A percentile compares a stretch with the other conserved stretches of the same genome.
These are phyloP conservation scores for Cicer yamashitae DNA, from an alignment of 306 rosid species.

Conservation along the genomic window DNA sequence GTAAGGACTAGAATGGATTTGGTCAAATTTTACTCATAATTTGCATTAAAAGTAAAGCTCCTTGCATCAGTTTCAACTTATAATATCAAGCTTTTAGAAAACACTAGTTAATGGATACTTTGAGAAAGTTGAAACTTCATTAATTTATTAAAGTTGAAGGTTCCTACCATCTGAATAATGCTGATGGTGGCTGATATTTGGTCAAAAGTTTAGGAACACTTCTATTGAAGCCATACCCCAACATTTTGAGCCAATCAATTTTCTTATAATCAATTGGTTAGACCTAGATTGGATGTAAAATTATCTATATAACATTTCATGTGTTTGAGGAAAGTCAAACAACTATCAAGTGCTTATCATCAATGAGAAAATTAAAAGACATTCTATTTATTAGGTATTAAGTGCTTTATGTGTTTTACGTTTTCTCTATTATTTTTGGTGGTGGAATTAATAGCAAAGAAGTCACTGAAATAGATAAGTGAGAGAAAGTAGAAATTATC, in stretches of 20 bases:
- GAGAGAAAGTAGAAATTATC: too few relatives aligned
- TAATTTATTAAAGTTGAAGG: not conserved
- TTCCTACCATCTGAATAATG: not conserved
- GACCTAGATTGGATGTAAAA: constrained; percentile 3
- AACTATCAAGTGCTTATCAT: not conserved
- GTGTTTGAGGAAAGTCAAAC: not conserved
- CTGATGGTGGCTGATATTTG: not conserved
- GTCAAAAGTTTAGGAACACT: not conserved
- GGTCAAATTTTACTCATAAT: not conserved
- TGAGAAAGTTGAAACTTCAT: not conserved
- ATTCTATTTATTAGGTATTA: not conserved
- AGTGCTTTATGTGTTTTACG: not conserved
- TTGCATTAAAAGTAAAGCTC: constrained; percentile 4
- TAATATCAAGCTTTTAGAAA: constrained; percentile 16
- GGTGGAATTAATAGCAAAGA: constrained; percentile 88
- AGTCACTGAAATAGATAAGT: constrained; percentile 83
- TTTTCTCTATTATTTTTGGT: constrained; percentile 60
- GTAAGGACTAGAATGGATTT: not conserved
- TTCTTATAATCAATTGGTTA: not conserved
- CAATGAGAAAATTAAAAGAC: constrained; percentile 7
- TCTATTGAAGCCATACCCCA: not conserved
- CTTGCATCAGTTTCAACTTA: not conserved
- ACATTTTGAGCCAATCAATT: not conserved
- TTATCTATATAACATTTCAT: not conserved
- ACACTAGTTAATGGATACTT: not conserved